Conservation (phyloP, 129 eudicot genomes). For the Gnaphalium uliginosum region DNA sequence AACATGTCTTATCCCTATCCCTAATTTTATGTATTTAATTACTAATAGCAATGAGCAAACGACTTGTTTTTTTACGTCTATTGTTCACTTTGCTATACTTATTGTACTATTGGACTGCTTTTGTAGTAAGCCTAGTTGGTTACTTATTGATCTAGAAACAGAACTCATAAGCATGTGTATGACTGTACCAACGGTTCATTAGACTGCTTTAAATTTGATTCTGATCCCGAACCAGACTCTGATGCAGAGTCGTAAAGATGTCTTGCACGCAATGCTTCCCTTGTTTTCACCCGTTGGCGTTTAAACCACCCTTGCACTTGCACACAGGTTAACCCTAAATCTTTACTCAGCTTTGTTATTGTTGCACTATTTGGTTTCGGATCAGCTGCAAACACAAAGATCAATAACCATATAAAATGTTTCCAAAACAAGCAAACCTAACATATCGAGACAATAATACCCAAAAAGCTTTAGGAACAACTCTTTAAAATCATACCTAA, state of each 20-base stretch:
- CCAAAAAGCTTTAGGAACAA: background rate
- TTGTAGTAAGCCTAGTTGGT: too few relatives aligned
- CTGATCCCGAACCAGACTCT: background rate
- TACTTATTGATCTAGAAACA: too few relatives aligned
- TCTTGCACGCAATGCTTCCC: slow-evolving; percentile 36
- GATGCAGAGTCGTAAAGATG: too few relatives aligned
- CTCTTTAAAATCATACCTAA: background rate
- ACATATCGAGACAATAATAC: background rate
- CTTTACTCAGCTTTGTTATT: slow-evolving; percentile 62
- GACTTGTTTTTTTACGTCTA: background rate
- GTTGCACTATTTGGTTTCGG: slow-evolving; percentile 73
- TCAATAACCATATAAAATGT: background rate
- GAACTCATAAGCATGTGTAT: too few relatives aligned
- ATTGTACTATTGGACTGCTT: too few relatives aligned
- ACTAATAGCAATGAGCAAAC: background rate
- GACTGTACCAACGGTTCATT: background rate
- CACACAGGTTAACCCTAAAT: slow-evolving; percentile 59
- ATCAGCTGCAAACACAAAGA: slow-evolving; percentile 47
- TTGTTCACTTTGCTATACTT: background rate
- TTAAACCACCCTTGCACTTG: slow-evolving; percentile 99
- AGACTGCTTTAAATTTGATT: background rate
- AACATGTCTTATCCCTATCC: background rate
- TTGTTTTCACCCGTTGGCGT: slow-evolving; percentile 81
- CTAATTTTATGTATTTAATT: background rate
- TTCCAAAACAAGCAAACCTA: background rate